These are phyloP conservation scores for Rhododendron simsii DNA, from an alignment of 148 eudicot genomes.

Conservation along the genomic window DNA sequence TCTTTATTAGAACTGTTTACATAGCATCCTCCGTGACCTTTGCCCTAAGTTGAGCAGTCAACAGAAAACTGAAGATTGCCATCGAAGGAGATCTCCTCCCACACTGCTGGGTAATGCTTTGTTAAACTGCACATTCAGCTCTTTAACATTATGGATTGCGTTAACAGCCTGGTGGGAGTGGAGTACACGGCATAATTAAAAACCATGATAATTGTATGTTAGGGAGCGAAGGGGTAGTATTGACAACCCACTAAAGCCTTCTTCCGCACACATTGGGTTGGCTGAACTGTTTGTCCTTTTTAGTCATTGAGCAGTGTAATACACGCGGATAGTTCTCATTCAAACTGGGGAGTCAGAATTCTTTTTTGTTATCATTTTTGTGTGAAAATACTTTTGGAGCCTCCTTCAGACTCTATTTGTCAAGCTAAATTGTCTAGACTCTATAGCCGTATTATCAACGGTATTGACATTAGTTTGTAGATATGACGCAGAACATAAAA, in stretches of 20 bases:
- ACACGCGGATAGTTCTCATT: not conserved
- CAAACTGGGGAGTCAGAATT: not conserved
- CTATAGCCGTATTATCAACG: not conserved
- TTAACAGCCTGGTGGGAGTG: not conserved
- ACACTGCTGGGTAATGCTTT: not conserved
- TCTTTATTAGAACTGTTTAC: not conserved
- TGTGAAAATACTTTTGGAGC: not conserved
- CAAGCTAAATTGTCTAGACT: not conserved
- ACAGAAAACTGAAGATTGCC: not conserved
- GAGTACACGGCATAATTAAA: too few relatives aligned
- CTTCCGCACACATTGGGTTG: not conserved
- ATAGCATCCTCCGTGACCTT: not conserved
- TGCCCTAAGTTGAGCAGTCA: not conserved
- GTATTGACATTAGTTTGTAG: not conserved
- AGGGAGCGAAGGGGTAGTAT: not conserved
- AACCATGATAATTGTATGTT: not conserved
- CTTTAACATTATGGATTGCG: not conserved
- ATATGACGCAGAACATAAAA: not conserved
- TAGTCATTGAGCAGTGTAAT: not conserved
- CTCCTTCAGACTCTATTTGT: not conserved
- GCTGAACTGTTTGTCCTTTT: not conserved
- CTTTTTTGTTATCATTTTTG: not conserved
- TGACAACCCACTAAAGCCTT: not conserved
- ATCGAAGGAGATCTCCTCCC: not conserved
- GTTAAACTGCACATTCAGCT: not conserved